A percentile compares a stretch with the other conserved stretches of the same genome.
phyloP scores from a whole-genome alignment of 176 grass and related monocot genomes.

The Oryza australiensis region DNA sequence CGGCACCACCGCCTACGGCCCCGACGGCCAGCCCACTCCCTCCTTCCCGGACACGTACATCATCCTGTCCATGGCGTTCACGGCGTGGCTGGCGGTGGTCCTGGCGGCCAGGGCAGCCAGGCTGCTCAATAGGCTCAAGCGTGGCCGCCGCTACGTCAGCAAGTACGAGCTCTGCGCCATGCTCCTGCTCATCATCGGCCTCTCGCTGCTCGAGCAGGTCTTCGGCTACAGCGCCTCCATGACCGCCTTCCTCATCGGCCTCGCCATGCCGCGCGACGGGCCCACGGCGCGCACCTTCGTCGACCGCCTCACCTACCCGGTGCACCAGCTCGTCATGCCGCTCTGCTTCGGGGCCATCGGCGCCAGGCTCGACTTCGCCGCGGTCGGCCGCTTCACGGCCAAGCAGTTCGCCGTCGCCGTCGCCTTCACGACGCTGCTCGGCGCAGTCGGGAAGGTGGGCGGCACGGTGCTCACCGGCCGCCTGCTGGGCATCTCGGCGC shows the following conservation, averaged over 20 bases:
- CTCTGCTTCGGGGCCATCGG: constrained; percentile 58
- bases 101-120: not conserved
- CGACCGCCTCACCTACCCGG: constrained; percentile 56
- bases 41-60: not conserved
- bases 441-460: constrained; percentile 53
- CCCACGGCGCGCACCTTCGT: constrained; percentile 56
- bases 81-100: not conserved
- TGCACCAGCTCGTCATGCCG: constrained; percentile 65
- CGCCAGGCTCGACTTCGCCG: constrained; percentile 49
- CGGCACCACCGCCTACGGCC: constrained; percentile 9
- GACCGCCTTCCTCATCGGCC: constrained; percentile 63
- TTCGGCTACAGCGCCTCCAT: constrained; percentile 53
- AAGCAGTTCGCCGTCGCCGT: constrained; percentile 13
- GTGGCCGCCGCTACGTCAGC: constrained; percentile 45
- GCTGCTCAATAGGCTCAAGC: constrained; percentile 36
- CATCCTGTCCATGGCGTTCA: not conserved
- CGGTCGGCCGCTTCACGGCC: not conserved
- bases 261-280: constrained; percentile 61
- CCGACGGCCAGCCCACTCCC: not conserved
- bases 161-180: constrained; percentile 42
- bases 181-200: constrained; percentile 40
- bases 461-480: constrained; percentile 45
- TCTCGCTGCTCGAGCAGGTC: constrained; percentile 18
- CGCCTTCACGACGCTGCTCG: constrained; percentile 43
- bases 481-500: constrained; percentile 33